Base-by-base conservation (phyloP, 192 early-diverging fungal species). In the Backusella liffmaniae region DNA sequence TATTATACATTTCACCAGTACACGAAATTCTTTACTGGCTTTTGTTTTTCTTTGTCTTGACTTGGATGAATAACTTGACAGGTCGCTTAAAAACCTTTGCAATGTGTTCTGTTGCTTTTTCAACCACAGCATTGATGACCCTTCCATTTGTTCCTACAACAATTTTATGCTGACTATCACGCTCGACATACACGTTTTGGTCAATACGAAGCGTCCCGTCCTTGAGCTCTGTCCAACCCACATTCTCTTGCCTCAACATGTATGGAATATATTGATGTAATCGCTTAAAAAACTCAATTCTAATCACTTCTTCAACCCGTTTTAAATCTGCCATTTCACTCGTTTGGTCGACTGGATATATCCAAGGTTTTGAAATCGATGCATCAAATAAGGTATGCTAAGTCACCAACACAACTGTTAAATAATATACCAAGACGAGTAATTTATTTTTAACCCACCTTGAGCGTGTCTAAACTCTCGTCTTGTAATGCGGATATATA, bases 281-380 rank as follows among this genome's bases (percentile, higher is more conserved):
- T 9, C 81, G 34, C 18, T 76, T 83, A 67, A 84, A 91, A n/a
- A 91, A 77, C 44, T 89, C 86, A 7, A 86, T 85, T 16, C 89
- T 84, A 62, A 91, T 87, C 46, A 88, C 74, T 66, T 91, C 89
- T 70, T 91, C 89, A 9, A 91, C 88, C 0, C 79, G 81, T 21
- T 82, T 83, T 26, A 89, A 65, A 56, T 86, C 86, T 18, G 88
- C 67, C 84, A 86, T 85, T 16, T 91, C 89, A 0, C 75, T 74
- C n/a, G 78, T 87, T 72, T 84, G 82, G 12, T 79, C 53, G 1
- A 79, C 74, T 18, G 88, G 84, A 66, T 84, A 89, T 18, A 88
- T 46, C 89, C 89, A 91, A 2, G 73, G 62, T 21, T 83, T 78
- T n/a, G 86, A 74, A 10, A 76, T 35, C 0, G 88, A 78, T 15